A percentile compares a stretch with the other conserved stretches of the same genome.
phyloP scores from a whole-genome alignment of 306 rosid species.

The Medicago arabica region DNA sequence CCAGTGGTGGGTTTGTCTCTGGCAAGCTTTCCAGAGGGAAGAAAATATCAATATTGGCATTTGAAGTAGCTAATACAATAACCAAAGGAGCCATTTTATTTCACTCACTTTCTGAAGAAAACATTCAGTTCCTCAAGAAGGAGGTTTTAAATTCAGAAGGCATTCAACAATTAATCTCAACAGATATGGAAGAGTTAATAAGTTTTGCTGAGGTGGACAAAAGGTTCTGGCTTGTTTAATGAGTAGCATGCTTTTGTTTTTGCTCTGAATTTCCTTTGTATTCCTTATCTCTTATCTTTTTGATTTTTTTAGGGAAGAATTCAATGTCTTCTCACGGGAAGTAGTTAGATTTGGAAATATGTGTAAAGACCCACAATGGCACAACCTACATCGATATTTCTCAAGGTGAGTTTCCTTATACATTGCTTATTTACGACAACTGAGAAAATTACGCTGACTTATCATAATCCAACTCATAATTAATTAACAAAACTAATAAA shows the following conservation, averaged over 20 bases:
- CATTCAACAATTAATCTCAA: conserved; percentile 70
- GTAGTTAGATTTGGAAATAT: conserved; percentile 84
- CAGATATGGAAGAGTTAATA: conserved; percentile 68
- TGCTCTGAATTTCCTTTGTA: conserved; percentile 23
- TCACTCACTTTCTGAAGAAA: conserved; percentile 79
- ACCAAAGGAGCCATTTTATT: conserved; percentile 72
- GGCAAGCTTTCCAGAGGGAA: conserved; percentile 61
- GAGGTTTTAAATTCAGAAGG: conserved; percentile 74
- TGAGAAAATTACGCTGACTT: conserved; percentile 26
- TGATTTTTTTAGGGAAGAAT: conserved; percentile 71
- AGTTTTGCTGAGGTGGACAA: conserved; percentile 85
- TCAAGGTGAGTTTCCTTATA: conserved; percentile 54
- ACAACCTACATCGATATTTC: conserved; percentile 77
- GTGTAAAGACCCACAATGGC: conserved; percentile 96
- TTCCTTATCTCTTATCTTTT: conserved; percentile 30
- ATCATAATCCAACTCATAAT: conserved; percentile 36
- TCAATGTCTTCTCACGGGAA: conserved; percentile 68
- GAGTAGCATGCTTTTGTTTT: conserved; percentile 33
- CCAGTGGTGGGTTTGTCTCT: conserved; percentile 57
- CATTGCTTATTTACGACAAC: conserved; percentile 25
- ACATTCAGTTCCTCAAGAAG: conserved; percentile 67
- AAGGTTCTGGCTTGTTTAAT: conserved; percentile 63
- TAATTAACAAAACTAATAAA: conserved; percentile 27
- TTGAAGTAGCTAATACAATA: conserved; percentile 95
- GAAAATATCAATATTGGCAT: conserved; percentile 79